phyloP scores from a whole-genome alignment of 257 asterid genomes.

The Handroanthus guayacan region DNA sequence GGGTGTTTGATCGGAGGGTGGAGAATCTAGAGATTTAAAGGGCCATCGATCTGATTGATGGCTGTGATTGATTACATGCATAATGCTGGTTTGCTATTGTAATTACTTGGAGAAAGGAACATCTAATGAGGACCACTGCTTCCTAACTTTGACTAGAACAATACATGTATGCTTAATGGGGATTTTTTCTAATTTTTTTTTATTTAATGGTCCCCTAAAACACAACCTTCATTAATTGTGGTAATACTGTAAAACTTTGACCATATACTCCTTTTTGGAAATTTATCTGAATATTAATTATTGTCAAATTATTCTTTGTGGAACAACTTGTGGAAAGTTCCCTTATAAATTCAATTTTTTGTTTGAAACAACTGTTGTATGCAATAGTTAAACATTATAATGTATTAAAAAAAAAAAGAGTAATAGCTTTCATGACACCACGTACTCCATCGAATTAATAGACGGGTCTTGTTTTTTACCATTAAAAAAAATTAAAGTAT shows the following conservation, averaged over 20 bases:
- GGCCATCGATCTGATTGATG: conserved; percentile 60
- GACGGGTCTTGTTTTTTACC: too few relatives aligned
- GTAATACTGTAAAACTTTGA: background rate
- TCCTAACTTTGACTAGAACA: conserved; percentile 39
- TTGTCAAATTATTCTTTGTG: too few relatives aligned
- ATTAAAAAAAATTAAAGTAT: too few relatives aligned
- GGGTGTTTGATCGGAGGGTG: conserved; percentile 51
- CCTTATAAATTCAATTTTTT: too few relatives aligned
- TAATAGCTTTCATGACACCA: too few relatives aligned
- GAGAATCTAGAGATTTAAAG: conserved; percentile 41
- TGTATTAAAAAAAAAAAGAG: too few relatives aligned
- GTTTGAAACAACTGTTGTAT: too few relatives aligned
- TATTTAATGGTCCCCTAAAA: background rate
- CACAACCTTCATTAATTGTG: background rate
- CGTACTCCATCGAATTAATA: too few relatives aligned
- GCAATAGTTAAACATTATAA: too few relatives aligned
- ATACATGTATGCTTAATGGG: conserved; percentile 7
- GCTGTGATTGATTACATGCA: conserved; percentile 54
- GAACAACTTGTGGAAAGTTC: too few relatives aligned
- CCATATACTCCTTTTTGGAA: background rate
- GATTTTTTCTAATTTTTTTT: background rate
- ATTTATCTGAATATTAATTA: too few relatives aligned
- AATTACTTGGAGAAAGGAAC: conserved; percentile 49
- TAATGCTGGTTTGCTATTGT: conserved; percentile 36
- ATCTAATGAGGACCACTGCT: conserved; percentile 53